Base-by-base conservation (phyloP, 1,139 yeast genomes). In the Saccharomyces hybrid region DNA sequence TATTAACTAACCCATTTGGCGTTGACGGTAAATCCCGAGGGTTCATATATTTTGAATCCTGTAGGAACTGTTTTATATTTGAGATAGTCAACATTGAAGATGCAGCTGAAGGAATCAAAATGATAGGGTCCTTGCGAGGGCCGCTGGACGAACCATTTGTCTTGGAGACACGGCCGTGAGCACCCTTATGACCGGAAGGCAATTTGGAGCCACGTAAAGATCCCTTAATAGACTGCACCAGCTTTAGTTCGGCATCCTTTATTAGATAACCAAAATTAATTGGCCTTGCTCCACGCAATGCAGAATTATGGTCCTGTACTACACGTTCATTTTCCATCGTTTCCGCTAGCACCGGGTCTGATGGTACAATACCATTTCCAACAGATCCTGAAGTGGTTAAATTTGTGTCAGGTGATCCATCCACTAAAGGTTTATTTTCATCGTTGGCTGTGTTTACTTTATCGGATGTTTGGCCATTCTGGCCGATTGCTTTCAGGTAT, bases 71-170 rank as follows among this genome's bases (percentile, higher is more conserved):
- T 71, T 89, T 88, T 57, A 90, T 84, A 69, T 93, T 93, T 48
- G 83, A 72, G 76, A 93, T 81, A 23, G 95, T 86, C 54, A 93
- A 71, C 50, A 93, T 75, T 0, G 99, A 85, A 2, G 98, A 89
- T 0, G 99, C 93, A 2, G 98, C 90, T 1, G 99, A 98, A 1
- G 98, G 90, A 42, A 93, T 80, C 51, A 93, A 74, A 56, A 93
- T 88, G 61, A 93, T 90, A 13, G 99, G 99, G 64, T 86, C 96
- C 60, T 84, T 86, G 59, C 55, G 59, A 64, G 63, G 61, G 57
- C 48, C 61, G 56, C 53, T 55, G 16, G 51, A 32, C 11, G 57
- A 47, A 31, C 57, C 32, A 9, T 49, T 52, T 13, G 55, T 29
- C 27, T 57, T 58, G 0, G 69, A 55, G 4, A 59, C 58, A 27